These are phyloP conservation scores for Schizothecium vesticola DNA, from an alignment of 495 filamentous ascomycete species.

Conservation along the genomic window DNA sequence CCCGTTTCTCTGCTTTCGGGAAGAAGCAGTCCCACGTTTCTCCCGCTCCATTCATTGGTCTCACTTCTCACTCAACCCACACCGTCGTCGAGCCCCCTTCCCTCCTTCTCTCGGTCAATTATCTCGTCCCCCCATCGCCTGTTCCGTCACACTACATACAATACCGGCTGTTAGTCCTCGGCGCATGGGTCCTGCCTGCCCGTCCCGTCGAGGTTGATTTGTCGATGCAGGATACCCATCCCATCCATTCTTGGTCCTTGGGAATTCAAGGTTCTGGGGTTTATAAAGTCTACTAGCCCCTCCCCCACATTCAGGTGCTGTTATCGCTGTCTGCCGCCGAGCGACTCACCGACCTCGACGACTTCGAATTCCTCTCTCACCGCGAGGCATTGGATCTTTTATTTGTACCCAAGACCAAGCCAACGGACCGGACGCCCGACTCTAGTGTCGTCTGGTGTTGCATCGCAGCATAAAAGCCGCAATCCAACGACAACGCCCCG, in stretches of 20 bases:
- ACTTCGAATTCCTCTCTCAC: not conserved
- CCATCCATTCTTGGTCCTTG: not conserved
- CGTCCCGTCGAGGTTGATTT: not conserved
- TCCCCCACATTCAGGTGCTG: constrained; percentile 9
- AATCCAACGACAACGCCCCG: not conserved
- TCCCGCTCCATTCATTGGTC: not conserved
- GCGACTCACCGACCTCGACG: not conserved
- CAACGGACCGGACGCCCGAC: not conserved
- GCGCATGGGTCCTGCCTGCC: not conserved
- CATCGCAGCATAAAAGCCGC: not conserved
- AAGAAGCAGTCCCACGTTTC: not conserved
- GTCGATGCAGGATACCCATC: not conserved
- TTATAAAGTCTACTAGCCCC: constrained; percentile 10
- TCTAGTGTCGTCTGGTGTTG: not conserved
- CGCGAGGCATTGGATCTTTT: not conserved
- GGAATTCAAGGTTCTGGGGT: not conserved
- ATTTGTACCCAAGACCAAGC: not conserved
- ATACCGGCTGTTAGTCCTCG: not conserved
- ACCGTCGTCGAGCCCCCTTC: not conserved
- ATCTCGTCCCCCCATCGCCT: not conserved
- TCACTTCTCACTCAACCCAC: not conserved
- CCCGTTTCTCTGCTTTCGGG: not conserved
- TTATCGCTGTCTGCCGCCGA: not conserved
- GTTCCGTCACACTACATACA: not conserved
- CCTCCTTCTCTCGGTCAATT: not conserved